Evolutionary conservation across 2,329 filamentous ascomycete species (phyloP), one percentile per base, ranked within the genome.

Genomic region (Pseudogymnoascus sp.): DNA sequence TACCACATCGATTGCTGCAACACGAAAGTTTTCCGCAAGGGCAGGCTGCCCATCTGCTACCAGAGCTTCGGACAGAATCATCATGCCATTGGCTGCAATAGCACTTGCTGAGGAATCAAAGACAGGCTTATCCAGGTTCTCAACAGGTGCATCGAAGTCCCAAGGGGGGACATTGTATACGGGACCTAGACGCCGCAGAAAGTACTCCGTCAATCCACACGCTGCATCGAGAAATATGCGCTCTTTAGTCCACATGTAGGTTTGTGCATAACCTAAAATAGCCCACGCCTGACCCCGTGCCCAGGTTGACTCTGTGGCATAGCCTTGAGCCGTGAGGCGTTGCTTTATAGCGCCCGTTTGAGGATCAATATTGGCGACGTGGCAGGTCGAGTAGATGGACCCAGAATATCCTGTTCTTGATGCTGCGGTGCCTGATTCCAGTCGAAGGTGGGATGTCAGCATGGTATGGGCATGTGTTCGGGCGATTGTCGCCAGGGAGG

Each of bases 231-330:
- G 69, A 42, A 80, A 81, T 0, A 60, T 67, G 0, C 65, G 23
- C 2, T 78, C 74, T 17, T 76, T 77, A 0, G 80, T 82, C 78
- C 79, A 81, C 26, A 69, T 71, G 62, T 79, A 81, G 0, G 77
- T 78, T 65, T 81, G 79, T 0, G 78, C 74, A 61, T 79, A 82
- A 0, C 80, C 80, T 44, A 80, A 70, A 7, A 82, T 77, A 0
- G 75, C 76, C 80, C 80, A 83, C 0, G 78, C 77, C 63, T 82
- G 80, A 0, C 80, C 80, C 1, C 80, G 73, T 1, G 71, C 71
- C 77, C 77, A 78, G 4, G 74, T 76, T 2, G 75, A 77, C 33
- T 70, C 69, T 50, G 78, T 75, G 15, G 64, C 66, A 65, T 73
- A 73, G 1, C 77, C 77, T 65, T 78, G 77, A 21, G 77, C 75